A percentile compares a stretch with the other conserved stretches of the same genome.
Conservation (phyloP, 192 early-diverging fungal genomes). For the Rhizoclosmatium sp. region DNA sequence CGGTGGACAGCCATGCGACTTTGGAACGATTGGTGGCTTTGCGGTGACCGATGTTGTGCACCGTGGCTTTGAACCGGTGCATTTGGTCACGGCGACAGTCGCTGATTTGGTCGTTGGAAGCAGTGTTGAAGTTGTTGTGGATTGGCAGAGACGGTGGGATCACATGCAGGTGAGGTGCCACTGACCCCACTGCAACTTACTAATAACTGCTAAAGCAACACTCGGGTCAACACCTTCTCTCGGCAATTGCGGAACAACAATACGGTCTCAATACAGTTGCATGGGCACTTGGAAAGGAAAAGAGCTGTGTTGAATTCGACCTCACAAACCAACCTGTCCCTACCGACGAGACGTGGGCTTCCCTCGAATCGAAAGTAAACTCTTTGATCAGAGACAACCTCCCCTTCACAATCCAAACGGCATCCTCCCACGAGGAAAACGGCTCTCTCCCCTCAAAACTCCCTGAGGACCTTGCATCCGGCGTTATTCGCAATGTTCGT, state of each 20-base stretch:
- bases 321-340: constrained; percentile 41
- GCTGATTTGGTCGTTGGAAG: not conserved
- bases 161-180: too few relatives aligned
- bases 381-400: constrained; percentile 59
- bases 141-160: too few relatives aligned
- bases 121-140: too few relatives aligned
- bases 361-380: constrained; percentile 65
- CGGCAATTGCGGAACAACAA: constrained; percentile 69
- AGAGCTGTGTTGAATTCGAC: constrained; percentile 67
- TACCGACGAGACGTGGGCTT: constrained; percentile 49
- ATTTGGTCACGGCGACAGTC: constrained; percentile 54
- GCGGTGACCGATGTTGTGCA: constrained; percentile 66
- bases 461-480: too few relatives aligned
- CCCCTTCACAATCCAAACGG: constrained; percentile 56
- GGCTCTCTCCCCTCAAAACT: too few relatives aligned
- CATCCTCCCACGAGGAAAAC: not conserved
- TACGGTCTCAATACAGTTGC: constrained; percentile 69
- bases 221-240: constrained; percentile 77
- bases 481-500: too few relatives aligned
- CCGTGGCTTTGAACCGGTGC: constrained; percentile 66
- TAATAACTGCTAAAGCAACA: constrained; percentile 80
- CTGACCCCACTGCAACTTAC: too few relatives aligned
- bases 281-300: constrained; percentile 67
- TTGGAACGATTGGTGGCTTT: constrained; percentile 53
- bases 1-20: constrained; percentile 76